Base-by-base conservation (phyloP, 495 filamentous ascomycete species). In the Elasticomyces elasticus region DNA sequence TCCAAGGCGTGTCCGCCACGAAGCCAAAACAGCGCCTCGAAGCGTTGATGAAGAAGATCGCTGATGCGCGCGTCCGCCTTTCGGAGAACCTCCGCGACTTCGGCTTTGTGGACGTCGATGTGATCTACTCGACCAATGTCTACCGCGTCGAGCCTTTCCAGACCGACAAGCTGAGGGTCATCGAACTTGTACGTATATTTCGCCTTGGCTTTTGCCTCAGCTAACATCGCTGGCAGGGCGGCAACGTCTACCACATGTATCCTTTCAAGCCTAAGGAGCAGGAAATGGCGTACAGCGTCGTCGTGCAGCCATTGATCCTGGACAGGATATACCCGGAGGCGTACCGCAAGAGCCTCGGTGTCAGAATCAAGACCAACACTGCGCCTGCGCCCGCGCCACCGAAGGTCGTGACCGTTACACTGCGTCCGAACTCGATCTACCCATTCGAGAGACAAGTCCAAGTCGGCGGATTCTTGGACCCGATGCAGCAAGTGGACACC, bases 351-450 rank as follows among this genome's bases (percentile, higher is more conserved):
- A 7, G 20, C 35, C 33, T 42, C 35, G 22, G 22, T 20, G 31
- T 52, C 50, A 17, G 19, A 12, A 42, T 52, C 50, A 52, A 42
- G 20, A 52, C 50, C 50, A 52, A 52, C 50, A 52, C 50, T n/a
- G 35, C 50, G 24, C 44, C 12, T 12, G 44, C 44, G 24, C 24
- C 20, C 20, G 19, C 42, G 2, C 20, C 24, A 15, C 24, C 42
- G 6, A 12, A 45, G 5, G 19, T 45, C 17, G 17, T 23, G 42
- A 12, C 11, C 17, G 4, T 11, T 23, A 23, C 42, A 40, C 12
- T 22, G 4, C 42, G 42, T 12, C 42, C 42, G 17, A 45, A 40
- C 35, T n/a, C 35, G 13, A 40, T 40, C 35, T 40, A n/a, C 20
- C 42, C 42, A 23, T 9, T 4, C 42, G 5, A n/a, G n/a, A n/a